A percentile compares a stretch with the other conserved stretches of the same genome.
Conservation (phyloP, 495 filamentous ascomycete species). For the Usnea hakonensis region DNA sequence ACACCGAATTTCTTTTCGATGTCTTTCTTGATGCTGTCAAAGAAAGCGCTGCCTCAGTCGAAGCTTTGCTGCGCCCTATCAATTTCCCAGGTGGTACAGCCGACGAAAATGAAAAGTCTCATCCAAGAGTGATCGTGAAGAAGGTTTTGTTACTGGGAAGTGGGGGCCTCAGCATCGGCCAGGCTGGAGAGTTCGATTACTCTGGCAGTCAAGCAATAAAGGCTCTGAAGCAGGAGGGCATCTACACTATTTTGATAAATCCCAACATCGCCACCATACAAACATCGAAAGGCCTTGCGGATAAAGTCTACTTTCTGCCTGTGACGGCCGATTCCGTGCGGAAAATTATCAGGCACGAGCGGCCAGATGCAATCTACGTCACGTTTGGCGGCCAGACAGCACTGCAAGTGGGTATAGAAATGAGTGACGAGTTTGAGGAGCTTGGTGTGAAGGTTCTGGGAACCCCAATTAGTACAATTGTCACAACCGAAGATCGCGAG, state of each 20-base stretch:
- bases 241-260: slow-evolving; percentile 93
- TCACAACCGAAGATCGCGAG: slow-evolving; percentile 96
- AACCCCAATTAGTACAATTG: slow-evolving; percentile 95
- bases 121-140: slow-evolving; percentile 76
- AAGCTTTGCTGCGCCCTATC: slow-evolving; percentile 60
- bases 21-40: slow-evolving; percentile 85
- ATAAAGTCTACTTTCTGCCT: slow-evolving; percentile 98
- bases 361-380: slow-evolving; percentile 92
- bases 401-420: slow-evolving; percentile 86
- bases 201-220: slow-evolving; percentile 89
- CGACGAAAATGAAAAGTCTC: slow-evolving; percentile 63
- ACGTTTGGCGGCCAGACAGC: slow-evolving; percentile 98
- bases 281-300: slow-evolving; percentile 88
- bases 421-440: slow-evolving; percentile 88
- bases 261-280: slow-evolving; percentile 99
- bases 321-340: slow-evolving; percentile 93
- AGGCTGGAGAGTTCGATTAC: slow-evolving; percentile 98
- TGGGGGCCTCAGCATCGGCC: slow-evolving; percentile 94
- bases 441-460: slow-evolving; percentile 91
- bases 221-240: slow-evolving; percentile 94
- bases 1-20: slow-evolving; percentile 94
- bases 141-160: slow-evolving; percentile 97
- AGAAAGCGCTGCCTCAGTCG: slow-evolving; percentile 50
- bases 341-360: slow-evolving; percentile 92
- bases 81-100: slow-evolving; percentile 75